Conservation (phyloP, 768 basidiomycete genomes). For the Phlegmacium glaucopus region DNA sequence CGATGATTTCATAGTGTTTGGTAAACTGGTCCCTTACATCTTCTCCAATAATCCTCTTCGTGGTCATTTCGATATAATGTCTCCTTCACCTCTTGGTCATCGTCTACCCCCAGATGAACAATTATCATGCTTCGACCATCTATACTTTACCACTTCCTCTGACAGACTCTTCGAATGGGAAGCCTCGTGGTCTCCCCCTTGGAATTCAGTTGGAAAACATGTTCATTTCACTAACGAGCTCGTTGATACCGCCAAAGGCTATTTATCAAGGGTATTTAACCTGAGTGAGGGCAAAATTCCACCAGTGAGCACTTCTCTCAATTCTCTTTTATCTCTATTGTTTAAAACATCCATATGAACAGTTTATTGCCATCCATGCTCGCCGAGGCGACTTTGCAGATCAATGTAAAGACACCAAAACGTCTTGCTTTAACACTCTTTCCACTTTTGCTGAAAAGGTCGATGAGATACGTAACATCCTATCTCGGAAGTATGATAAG, state of each 20-base stretch:
- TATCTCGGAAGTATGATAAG: slow-evolving; percentile 27
- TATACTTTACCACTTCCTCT: slow-evolving; percentile 28
- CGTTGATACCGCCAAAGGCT: slow-evolving; percentile 25
- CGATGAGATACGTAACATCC: slow-evolving; percentile 32
- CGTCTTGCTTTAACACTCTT: slow-evolving; percentile 39
- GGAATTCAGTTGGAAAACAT: slow-evolving; percentile 36
- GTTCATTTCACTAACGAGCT: slow-evolving; percentile 32
- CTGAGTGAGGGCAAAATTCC: slow-evolving; percentile 22
- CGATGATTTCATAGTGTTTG: slow-evolving; percentile 21
- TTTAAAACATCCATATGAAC: not conserved
- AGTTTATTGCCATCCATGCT: slow-evolving; percentile 46
- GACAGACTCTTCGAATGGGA: slow-evolving; percentile 26
- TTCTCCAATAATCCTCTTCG: slow-evolving; percentile 21
- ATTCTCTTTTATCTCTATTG: not conserved
- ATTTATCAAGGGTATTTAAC: slow-evolving; percentile 27
- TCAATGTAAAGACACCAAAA: slow-evolving; percentile 25
- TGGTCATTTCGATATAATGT: slow-evolving; percentile 20
- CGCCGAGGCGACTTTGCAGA: slow-evolving; percentile 43
- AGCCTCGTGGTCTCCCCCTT: slow-evolving; percentile 37
- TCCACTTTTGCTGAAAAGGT: slow-evolving; percentile 34
- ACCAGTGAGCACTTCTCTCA: slow-evolving; percentile 23
- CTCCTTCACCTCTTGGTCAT: slow-evolving; percentile 23
- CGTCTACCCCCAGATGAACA: slow-evolving; percentile 25
- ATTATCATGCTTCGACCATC: slow-evolving; percentile 30
- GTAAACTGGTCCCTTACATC: slow-evolving; percentile 27